Percentiles rank a stretch among this genome's conserved stretches.
Evolutionary conservation across 164 flowering plant species (phyloP).

Genomic region (Vitis labrusca): DNA sequence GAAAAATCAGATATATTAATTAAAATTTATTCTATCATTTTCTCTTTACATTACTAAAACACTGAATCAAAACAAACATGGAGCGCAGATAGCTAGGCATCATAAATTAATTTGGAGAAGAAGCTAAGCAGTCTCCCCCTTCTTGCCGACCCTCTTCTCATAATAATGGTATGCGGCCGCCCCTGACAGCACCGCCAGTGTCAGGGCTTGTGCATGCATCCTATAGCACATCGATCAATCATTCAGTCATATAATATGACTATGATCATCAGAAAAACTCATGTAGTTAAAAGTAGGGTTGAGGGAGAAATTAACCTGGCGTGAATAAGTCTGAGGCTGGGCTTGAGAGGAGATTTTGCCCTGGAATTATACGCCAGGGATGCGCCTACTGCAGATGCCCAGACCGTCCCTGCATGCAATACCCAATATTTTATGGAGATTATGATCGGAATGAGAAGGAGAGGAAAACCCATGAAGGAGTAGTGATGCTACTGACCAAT

Average conservation of each 20-base stretch:
- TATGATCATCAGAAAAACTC: too few species aligned
- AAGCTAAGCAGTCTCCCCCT: not conserved
- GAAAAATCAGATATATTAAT: too few species aligned
- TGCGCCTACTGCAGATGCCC: conserved; percentile 78
- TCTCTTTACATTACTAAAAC: too few species aligned
- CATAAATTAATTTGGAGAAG: too few species aligned
- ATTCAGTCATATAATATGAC: not conserved
- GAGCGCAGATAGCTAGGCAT: too few species aligned
- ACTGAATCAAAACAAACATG: too few species aligned
- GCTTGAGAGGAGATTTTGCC: conserved; percentile 51
- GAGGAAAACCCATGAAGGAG: too few species aligned
- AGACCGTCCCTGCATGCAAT: conserved; percentile 49
- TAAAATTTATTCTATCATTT: too few species aligned
- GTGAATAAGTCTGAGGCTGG: conserved; percentile 82
- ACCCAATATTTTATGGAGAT: too few species aligned
- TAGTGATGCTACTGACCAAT: conserved; percentile 35
- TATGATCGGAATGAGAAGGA: too few species aligned
- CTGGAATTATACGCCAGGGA: conserved; percentile 50
- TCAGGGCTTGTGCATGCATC: conserved; percentile 91
- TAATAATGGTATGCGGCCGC: conserved; percentile 71
- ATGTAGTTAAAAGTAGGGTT: not conserved
- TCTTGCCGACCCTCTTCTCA: conserved; percentile 29
- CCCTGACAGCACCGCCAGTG: conserved; percentile 75
- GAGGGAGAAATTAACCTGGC: conserved; percentile 44
- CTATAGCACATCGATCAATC: conserved; percentile 21